Percentiles rank a stretch among this genome's conserved stretches.
Evolutionary conservation across 2,329 filamentous ascomycete genomes (phyloP).

Genomic region (Ilyonectria mors-panacis): DNA sequence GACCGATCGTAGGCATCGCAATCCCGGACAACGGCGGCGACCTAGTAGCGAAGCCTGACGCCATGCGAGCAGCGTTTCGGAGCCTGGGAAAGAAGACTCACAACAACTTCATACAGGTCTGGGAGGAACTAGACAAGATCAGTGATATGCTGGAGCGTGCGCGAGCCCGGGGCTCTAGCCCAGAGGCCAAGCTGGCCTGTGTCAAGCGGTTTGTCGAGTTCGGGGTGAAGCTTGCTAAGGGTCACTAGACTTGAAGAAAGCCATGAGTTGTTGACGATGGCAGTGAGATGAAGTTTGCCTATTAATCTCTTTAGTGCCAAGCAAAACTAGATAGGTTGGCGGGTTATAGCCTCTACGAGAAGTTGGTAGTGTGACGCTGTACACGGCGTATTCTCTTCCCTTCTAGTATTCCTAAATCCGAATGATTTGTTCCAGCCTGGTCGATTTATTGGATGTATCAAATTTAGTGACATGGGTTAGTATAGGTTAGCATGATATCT

Average conservation of each 20-base stretch:
- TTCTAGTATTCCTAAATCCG: no score
- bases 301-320: no score
- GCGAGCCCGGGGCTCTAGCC: neutral
- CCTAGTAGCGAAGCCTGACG: neutral
- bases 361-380: no score
- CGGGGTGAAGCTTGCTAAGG: slow-evolving; percentile 1
- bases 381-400: no score
- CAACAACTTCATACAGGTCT: slow-evolving; percentile 9
- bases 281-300: no score
- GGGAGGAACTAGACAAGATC: slow-evolving; percentile 1
- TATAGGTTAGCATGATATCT: no score
- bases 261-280: neutral
- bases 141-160: neutral
- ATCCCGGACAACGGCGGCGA: neutral
- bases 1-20: neutral
- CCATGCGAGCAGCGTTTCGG: neutral
- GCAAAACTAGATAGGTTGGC: no score
- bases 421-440: no score
- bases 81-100: slow-evolving; percentile 1
- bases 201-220: slow-evolving; percentile 1
- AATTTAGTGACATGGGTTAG: no score
- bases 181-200: neutral
- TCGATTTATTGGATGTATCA: no score
- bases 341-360: no score
- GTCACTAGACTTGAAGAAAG: neutral